These are phyloP conservation scores for Kodamaea derodonti DNA, from an alignment of 1,139 yeast genomes.

Conservation along the genomic window DNA sequence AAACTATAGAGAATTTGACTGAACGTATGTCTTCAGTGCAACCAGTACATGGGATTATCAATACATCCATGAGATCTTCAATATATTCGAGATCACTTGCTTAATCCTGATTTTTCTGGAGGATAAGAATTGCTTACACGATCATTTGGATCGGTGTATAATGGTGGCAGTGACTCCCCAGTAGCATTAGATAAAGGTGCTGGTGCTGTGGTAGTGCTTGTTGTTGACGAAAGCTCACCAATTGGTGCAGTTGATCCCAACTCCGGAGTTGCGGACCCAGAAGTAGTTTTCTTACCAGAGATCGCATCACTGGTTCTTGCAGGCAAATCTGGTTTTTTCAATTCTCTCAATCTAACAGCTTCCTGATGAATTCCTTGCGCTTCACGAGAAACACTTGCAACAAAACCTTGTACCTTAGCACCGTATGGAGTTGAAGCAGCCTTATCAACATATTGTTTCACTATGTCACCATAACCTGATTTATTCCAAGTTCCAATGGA, in stretches of 20 bases:
- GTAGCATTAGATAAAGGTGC: not conserved
- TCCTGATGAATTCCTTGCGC: conserved; percentile 66
- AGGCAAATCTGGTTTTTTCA: conserved; percentile 34
- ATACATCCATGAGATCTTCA: too few relatives aligned
- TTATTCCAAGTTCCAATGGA: conserved; percentile 12
- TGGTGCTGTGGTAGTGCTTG: not conserved
- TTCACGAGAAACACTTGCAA: conserved; percentile 51
- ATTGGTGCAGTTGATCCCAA: too few relatives aligned
- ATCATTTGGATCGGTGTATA: not conserved
- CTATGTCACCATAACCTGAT: conserved; percentile 21
- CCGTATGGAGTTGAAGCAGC: conserved; percentile 46
- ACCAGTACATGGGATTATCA: too few relatives aligned
- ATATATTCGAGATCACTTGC: too few relatives aligned
- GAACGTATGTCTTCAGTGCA: too few relatives aligned
- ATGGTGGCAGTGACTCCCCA: conserved; percentile 1
- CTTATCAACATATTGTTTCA: conserved; percentile 47
- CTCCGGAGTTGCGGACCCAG: not conserved
- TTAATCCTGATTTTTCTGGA: too few relatives aligned
- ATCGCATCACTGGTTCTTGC: not conserved
- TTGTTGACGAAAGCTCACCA: not conserved
- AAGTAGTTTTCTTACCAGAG: too few relatives aligned
- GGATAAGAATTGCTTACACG: too few relatives aligned
- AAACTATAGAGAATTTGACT: too few relatives aligned
- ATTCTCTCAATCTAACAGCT: conserved; percentile 64
- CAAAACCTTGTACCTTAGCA: conserved; percentile 47